Conservation (phyloP, 805 yeast species). For the Teunomyces funiuensis region DNA sequence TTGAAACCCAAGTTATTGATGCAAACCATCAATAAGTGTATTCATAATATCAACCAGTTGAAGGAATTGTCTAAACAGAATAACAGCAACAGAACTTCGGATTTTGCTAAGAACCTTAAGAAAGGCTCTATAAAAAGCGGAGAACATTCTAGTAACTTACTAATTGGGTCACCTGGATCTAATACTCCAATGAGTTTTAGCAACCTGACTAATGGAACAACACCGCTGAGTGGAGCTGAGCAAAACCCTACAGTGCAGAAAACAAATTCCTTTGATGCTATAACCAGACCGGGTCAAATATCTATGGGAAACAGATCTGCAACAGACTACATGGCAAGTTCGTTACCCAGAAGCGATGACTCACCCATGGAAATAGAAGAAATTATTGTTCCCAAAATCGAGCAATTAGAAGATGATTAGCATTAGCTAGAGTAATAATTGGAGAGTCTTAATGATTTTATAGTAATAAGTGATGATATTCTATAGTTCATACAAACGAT, state of each 20-base stretch:
- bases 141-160: slow-evolving; percentile 12
- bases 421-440: background rate
- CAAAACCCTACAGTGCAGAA: slow-evolving; percentile 20
- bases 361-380: slow-evolving; percentile 20
- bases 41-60: slow-evolving; percentile 64
- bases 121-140: slow-evolving; percentile 30
- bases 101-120: slow-evolving; percentile 47
- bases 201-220: slow-evolving; percentile 10
- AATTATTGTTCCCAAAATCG: slow-evolving; percentile 16
- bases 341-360: slow-evolving; percentile 8
- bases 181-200: slow-evolving; percentile 9
- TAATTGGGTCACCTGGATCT: slow-evolving; percentile 5
- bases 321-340: slow-evolving; percentile 32
- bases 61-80: slow-evolving; percentile 54
- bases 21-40: slow-evolving; percentile 83
- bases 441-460: slow-evolving; percentile 1
- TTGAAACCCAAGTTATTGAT: slow-evolving; percentile 77
- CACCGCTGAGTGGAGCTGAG: slow-evolving; percentile 3
- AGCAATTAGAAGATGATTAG: slow-evolving; percentile 13
- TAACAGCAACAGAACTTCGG: slow-evolving; percentile 44
- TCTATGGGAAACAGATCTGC: slow-evolving; percentile 29
- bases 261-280: slow-evolving; percentile 30
- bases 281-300: slow-evolving; percentile 32
- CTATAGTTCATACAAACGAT: slow-evolving; percentile 19
- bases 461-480: background rate